phyloP scores from a whole-genome alignment of 805 yeast genomes.

The Wickerhamiella hasegawae region DNA sequence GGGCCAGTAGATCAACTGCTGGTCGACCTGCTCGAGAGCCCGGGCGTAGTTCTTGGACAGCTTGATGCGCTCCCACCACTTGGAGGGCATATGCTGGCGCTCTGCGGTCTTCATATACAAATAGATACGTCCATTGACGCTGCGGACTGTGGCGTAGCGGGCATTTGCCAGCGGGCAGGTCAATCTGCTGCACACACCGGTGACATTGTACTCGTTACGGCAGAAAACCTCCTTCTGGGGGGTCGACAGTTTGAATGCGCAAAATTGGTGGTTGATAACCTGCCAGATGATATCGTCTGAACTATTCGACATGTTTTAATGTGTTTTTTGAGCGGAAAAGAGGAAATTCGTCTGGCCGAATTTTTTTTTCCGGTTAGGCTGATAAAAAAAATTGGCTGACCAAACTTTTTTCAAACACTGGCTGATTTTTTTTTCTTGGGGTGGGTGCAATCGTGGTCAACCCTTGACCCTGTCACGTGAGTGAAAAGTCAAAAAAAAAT shows the following conservation, averaged over 20 bases:
- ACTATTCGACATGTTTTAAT: constrained; percentile 13
- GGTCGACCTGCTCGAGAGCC: constrained; percentile 81
- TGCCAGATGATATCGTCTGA: constrained; percentile 92
- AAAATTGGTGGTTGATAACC: constrained; percentile 86
- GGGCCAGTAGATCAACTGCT: constrained; percentile 82
- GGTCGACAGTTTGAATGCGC: constrained; percentile 84
- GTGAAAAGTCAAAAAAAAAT: no score
- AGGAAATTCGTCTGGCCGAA: no score
- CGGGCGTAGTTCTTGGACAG: constrained; percentile 76
- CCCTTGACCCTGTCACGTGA: no score
- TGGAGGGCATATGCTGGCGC: constrained; percentile 89
- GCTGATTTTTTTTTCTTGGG: no score
- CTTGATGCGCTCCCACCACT: constrained; percentile 88
- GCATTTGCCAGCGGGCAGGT: constrained; percentile 86
- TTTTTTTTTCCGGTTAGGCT: no score
- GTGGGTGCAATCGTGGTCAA: no score
- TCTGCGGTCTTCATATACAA: constrained; percentile 92
- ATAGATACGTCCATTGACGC: constrained; percentile 21
- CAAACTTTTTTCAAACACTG: no score
- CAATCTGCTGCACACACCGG: constrained; percentile 83
- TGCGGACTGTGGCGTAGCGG: constrained; percentile 24
- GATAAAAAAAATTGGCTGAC: no score
- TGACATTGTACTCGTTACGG: constrained; percentile 88
- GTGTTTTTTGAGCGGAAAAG: no score
- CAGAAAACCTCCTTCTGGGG: constrained; percentile 85